Evolutionary conservation across 352 stramenopile genomes (phyloP), one percentile per base, ranked within the genome.

Genomic region (Plasmopara muralis): DNA sequence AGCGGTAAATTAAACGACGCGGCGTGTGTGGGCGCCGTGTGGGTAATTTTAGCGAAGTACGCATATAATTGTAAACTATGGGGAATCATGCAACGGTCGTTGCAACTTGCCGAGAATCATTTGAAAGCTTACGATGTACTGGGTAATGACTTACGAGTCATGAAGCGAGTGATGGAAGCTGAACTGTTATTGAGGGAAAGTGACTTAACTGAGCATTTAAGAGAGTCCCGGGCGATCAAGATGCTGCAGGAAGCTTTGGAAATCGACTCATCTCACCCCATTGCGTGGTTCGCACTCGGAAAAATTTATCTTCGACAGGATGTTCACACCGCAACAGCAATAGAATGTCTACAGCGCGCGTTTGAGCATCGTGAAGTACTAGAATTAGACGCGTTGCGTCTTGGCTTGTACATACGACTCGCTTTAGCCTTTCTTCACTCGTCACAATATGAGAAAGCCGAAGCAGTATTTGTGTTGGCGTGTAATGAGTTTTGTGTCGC

Each of bases 401-500:
- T 92, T 20, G 55, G 43, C 12, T 50, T 88, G 2, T 82, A 68
- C 46, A 44, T 92, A 43, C 71, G 74, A 7, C 62, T 90, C 4
- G 82, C 77, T 0, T 63, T 87, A n/a, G 59, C 73, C 30, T 55
- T 85, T 42, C 62, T 93, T 33, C 73, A 91, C 42, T 66, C 72
- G 10, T 72, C 77, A 29, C 80, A 87, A 58, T 89, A 87, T 35
- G 56, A 53, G 5, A 44, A 31, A 0, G 77, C 80, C 9, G 78
- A 85, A 48, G 28, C 37, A 0, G 76, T 82, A 1, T 91, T 91
- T 43, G 43, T 89, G 15, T 35, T 53, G 15, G 70, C 70, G 0
- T 85, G 73, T 18, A 65, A 72, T n/a, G 76, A 86, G 43, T 88
- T 85, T 48, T 57, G 66, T 39, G 57, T 83, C 31, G 78, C 83